Percentiles rank a stretch among this genome's conserved stretches.
Evolutionary conservation across 2,329 filamentous ascomycete species (phyloP).

Genomic region (Botrytis porri): DNA sequence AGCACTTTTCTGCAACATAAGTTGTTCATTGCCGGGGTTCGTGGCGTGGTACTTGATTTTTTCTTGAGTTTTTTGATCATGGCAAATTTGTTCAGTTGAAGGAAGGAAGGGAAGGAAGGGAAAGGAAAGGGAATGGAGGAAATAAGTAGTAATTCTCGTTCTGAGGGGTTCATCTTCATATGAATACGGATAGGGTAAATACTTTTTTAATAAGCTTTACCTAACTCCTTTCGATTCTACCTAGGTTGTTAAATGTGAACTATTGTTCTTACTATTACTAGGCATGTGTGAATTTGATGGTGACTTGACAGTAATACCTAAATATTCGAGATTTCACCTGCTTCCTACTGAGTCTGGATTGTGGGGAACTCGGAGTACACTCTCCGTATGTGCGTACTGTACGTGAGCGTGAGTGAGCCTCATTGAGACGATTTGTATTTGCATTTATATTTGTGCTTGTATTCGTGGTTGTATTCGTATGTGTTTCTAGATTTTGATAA

Average conservation of each 20-base stretch:
- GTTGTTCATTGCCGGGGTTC: slow-evolving; percentile 13
- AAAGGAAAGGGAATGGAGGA: not conserved
- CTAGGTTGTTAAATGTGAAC: not conserved
- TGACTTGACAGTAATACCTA: not conserved
- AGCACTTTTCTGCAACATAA: slow-evolving; percentile 8
- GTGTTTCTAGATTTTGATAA: not conserved
- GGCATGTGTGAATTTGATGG: not conserved
- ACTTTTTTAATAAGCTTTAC: not conserved
- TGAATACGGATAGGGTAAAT: not conserved
- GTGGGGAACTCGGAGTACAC: not conserved
- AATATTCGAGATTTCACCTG: too few species aligned
- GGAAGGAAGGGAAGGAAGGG: not conserved
- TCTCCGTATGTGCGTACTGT: not conserved
- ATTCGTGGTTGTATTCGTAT: too few species aligned
- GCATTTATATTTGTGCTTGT: too few species aligned
- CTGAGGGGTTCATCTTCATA: not conserved
- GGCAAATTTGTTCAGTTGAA: not conserved
- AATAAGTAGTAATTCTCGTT: not conserved
- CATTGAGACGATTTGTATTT: not conserved
- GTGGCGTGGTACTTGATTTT: slow-evolving; percentile 3
- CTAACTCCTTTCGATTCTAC: not conserved
- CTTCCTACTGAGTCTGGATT: too few species aligned
- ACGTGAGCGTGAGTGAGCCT: not conserved
- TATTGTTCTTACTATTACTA: not conserved
- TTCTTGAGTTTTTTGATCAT: not conserved